A percentile compares a stretch with the other conserved stretches of the same genome.
phyloP scores from a whole-genome alignment of 306 rosid genomes.

The Dryas alaskensis region DNA sequence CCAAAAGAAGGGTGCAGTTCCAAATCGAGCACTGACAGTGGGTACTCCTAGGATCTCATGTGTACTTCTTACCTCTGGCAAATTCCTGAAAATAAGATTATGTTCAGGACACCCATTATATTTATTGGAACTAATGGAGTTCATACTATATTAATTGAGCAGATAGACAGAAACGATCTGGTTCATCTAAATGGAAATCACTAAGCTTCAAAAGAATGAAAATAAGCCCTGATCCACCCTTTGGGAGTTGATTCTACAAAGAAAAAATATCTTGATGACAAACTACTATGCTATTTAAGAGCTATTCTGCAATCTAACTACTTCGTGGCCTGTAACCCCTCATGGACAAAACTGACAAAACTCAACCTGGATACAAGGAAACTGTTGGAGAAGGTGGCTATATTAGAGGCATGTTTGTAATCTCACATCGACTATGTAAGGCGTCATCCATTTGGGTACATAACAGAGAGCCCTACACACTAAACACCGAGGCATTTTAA shows the following conservation, averaged over 20 bases:
- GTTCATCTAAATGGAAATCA: not conserved
- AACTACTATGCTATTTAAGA: not conserved
- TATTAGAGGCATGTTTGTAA: too few relatives aligned
- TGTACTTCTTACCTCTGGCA: slow-evolving; percentile 90
- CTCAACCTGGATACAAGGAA: not conserved
- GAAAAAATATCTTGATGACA: slow-evolving; percentile 19
- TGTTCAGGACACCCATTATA: not conserved
- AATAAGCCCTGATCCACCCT: not conserved
- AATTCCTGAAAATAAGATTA: slow-evolving; percentile 53
- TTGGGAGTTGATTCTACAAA: slow-evolving; percentile 11
- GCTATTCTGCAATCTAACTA: not conserved
- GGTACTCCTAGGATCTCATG: slow-evolving; percentile 86
- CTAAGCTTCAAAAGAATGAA: not conserved
- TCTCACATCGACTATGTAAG: too few relatives aligned
- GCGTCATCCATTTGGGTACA: too few relatives aligned
- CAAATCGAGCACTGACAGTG: slow-evolving; percentile 92
- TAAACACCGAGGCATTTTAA: too few relatives aligned
- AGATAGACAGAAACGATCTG: not conserved
- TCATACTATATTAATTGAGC: not conserved
- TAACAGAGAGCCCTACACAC: too few relatives aligned
- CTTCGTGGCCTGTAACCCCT: not conserved
- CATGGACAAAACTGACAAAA: not conserved
- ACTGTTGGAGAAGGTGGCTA: too few relatives aligned
- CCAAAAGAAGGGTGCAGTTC: slow-evolving; percentile 93
- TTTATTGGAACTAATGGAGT: not conserved